Evolutionary conservation across 345 rosid genomes (phyloP).

Genomic region (Erodium maritimum): DNA sequence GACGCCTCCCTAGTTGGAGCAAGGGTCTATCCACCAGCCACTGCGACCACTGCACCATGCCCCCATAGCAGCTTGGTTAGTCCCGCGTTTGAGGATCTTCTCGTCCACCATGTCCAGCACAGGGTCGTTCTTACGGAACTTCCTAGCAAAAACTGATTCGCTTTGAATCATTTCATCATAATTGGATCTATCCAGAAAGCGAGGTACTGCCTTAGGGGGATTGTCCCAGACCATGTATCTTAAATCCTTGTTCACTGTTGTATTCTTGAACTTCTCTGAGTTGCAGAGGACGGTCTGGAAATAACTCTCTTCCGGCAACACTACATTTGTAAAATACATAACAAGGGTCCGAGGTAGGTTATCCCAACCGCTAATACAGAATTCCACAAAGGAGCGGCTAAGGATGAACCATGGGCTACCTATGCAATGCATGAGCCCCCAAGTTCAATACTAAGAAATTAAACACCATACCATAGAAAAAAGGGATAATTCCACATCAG

Average conservation of each 20-base stretch:
- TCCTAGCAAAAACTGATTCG: constrained; percentile 84
- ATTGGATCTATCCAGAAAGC: constrained; percentile 48
- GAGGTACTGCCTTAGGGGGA: constrained; percentile 95
- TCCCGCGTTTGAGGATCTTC: constrained; percentile 61
- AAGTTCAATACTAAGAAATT: too few species aligned
- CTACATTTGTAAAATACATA: constrained; percentile 84
- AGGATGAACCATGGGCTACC: constrained; percentile 87
- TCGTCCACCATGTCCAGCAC: constrained; percentile 62
- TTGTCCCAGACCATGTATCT: constrained; percentile 93
- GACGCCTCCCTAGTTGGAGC: constrained; percentile 89
- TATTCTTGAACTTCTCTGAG: constrained; percentile 69
- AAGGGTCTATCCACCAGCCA: constrained; percentile 80
- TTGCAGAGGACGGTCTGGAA: constrained; percentile 93
- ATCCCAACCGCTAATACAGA: constrained; percentile 90
- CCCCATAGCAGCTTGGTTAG: constrained; percentile 49
- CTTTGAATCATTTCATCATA: constrained; percentile 61
- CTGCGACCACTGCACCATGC: constrained; percentile 82
- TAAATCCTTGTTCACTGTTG: constrained; percentile 72
- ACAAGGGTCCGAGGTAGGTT: constrained; percentile 79
- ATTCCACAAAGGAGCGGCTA: constrained; percentile 78
- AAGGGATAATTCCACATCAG: too few species aligned
- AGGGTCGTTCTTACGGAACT: constrained; percentile 58
- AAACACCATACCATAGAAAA: too few species aligned
- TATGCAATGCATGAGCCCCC: too few species aligned
- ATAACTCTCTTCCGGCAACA: constrained; percentile 79